phyloP scores from a whole-genome alignment of 129 eudicot genomes.

The Flaveria robusta region DNA sequence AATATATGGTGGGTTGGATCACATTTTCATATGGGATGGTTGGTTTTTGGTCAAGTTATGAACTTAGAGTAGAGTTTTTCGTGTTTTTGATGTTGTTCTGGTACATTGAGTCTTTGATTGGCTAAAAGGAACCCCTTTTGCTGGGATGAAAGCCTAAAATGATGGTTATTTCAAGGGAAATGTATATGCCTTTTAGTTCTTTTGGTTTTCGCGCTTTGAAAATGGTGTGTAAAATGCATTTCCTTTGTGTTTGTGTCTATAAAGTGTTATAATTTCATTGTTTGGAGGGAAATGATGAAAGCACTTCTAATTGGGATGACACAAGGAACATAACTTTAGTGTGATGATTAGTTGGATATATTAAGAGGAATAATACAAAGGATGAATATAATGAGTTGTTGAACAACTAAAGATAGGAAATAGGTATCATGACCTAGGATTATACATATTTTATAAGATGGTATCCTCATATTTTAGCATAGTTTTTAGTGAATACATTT shows the following conservation, averaged over 20 bases:
- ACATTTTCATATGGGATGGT: constrained; percentile 23
- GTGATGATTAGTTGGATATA: too few relatives aligned
- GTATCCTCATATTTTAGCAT: too few relatives aligned
- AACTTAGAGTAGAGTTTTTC: constrained; percentile 34
- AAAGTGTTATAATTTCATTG: neutral
- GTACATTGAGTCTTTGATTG: constrained; percentile 29
- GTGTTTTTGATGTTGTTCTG: constrained; percentile 18
- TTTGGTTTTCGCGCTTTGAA: neutral
- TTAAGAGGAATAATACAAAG: too few relatives aligned
- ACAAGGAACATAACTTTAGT: neutral
- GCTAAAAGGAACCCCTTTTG: constrained; percentile 9
- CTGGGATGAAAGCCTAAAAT: constrained; percentile 22
- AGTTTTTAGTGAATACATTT: too few relatives aligned
- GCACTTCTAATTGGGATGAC: neutral
- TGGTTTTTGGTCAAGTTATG: constrained; percentile 30
- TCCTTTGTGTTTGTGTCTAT: neutral
- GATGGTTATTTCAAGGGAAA: constrained; percentile 11
- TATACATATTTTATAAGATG: too few relatives aligned
- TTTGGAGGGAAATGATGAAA: neutral
- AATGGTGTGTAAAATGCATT: neutral
- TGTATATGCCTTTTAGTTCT: constrained; percentile 8
- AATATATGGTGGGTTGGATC: constrained; percentile 33
- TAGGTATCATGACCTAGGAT: too few relatives aligned
- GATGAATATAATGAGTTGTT: too few relatives aligned
- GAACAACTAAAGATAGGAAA: neutral